phyloP scores from a whole-genome alignment of 106 monocot species.

The Posidonia australis region DNA sequence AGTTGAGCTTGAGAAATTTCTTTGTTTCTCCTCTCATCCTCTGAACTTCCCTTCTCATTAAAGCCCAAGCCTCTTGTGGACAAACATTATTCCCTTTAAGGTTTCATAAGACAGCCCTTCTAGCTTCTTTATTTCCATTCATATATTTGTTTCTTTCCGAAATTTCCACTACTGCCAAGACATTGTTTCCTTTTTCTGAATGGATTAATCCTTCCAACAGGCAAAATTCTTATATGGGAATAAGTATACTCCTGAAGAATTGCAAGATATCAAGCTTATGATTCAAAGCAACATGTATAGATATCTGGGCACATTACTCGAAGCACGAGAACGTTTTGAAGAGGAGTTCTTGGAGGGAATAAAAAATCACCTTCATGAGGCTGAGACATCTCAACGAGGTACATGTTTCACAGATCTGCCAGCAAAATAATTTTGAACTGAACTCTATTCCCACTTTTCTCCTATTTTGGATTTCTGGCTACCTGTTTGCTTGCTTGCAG shows the following conservation, averaged over 20 bases:
- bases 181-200: no score
- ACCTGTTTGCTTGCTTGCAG: no score
- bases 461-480: no score
- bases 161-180: no score
- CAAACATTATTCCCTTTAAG: no score
- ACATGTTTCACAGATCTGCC: background rate
- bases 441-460: no score
- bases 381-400: background rate
- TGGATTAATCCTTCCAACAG: constrained; percentile 9
- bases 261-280: constrained; percentile 36
- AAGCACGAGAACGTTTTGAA: constrained; percentile 36
- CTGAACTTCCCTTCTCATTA: no score
- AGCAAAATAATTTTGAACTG: background rate
- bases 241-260: constrained; percentile 26
- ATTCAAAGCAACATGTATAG: constrained; percentile 39
- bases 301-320: constrained; percentile 31
- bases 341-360: constrained; percentile 22
- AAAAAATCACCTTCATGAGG: background rate
- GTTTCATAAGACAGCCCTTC: no score
- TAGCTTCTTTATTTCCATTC: no score
- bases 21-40: no score
- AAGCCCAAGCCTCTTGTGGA: no score
- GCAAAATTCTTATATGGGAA: constrained; percentile 32
- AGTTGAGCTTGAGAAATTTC: background rate
- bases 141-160: no score